Base-by-base conservation (phyloP, 352 stramenopile species). In the Elongisporangium anandrum region DNA sequence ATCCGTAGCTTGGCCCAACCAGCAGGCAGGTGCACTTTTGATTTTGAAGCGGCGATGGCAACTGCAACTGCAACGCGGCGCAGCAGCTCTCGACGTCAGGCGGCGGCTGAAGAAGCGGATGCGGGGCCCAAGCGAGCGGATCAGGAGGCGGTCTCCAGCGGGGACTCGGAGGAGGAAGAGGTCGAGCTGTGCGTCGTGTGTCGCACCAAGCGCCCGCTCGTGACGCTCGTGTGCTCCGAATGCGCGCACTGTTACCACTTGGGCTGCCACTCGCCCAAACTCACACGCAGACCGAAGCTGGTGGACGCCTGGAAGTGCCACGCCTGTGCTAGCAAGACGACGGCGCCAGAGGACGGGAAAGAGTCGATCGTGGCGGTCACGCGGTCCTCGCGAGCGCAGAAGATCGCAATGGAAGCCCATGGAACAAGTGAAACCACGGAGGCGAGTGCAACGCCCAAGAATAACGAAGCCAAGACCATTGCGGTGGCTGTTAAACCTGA, bases 231-330 rank as follows among this genome's bases (percentile, higher is more conserved):
- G 17, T 92, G 83, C 56, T 59, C 63, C 1, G 22, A 16, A 16
- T 92, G 83, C 56, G 24, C 58, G 3, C 60, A 64, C 23, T 39
- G 60, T 13, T 88, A 77, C 63, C 83, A 92, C 39, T 57, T 93
- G 61, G 39, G 64, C 13, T 93, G 83, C 61, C 66, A 79, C n/a
- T 54, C 56, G 22, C 83, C 83, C 52, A 69, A 74, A 41, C 62
- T 88, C 45, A 72, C 70, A 50, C 78, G 79, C 1, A 75, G 77
- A 0, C 79, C 80, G 9, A 60, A 58, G 54, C 50, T 71, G 38
- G 67, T 51, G 17, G 65, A 72, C 26, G 57, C 56, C 1, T 90
- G 79, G 83, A 54, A 64, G 24, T 92, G 82, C 52, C 20, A 54
- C 9, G 39, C 50, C 19, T 91, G 81, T 38, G 57, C 54, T 26